phyloP scores from a whole-genome alignment of 176 grass and related monocot species.

The Zoysia japonica region DNA sequence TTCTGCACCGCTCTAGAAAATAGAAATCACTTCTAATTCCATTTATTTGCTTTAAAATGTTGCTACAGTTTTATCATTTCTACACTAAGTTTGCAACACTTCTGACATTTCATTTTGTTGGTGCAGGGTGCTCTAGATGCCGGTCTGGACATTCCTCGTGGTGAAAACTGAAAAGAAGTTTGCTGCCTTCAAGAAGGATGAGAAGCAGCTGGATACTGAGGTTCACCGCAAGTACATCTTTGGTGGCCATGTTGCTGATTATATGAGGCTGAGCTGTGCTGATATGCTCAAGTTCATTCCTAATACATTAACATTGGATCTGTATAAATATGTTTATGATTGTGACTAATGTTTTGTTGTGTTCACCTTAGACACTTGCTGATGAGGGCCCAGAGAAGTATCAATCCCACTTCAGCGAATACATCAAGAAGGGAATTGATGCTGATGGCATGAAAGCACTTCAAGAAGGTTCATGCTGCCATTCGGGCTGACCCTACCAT shows the following conservation, averaged over 20 bases:
- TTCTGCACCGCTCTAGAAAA: too few species aligned
- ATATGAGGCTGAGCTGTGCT: conserved; percentile 63
- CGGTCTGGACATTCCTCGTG: conserved; percentile 80
- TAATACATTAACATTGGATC: too few species aligned
- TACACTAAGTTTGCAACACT: not conserved
- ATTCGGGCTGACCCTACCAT: conserved; percentile 60
- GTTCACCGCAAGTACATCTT: conserved; percentile 77
- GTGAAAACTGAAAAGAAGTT: conserved; percentile 64
- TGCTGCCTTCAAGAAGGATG: conserved; percentile 84
- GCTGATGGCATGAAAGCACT: conserved; percentile 70
- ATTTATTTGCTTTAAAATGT: not conserved
- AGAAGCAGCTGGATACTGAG: conserved; percentile 66
- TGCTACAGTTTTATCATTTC: not conserved
- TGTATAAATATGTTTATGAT: not conserved
- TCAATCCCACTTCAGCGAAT: conserved; percentile 80
- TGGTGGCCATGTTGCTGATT: conserved; percentile 73
- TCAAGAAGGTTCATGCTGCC: conserved; percentile 91
- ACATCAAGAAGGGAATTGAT: conserved; percentile 63
- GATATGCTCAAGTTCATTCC: too few species aligned
- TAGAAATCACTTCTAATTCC: not conserved
- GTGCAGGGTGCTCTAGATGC: conserved; percentile 76
- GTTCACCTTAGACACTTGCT: conserved; percentile 44
- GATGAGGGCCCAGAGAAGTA: conserved; percentile 88
- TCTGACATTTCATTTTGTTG: not conserved
- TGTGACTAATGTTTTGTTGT: not conserved